Evolutionary conservation across 257 asterid genomes (phyloP).

Genomic region (Solanum lycopersicoides): DNA sequence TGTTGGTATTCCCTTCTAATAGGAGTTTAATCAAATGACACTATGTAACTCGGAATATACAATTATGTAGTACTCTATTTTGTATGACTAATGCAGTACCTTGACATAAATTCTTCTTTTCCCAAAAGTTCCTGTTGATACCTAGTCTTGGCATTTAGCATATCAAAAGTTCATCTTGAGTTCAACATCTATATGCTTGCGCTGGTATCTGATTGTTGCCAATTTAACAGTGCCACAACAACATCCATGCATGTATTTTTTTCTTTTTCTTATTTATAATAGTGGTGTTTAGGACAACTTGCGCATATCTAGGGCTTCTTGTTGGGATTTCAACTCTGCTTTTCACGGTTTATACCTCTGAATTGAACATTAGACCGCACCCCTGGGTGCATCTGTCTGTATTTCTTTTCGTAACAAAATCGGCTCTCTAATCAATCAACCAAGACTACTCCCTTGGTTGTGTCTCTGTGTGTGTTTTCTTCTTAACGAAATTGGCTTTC

Average conservation of each 20-base stretch:
- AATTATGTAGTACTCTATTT: not conserved
- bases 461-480: not conserved
- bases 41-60: not conserved
- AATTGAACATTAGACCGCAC: not conserved
- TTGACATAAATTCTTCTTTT: not conserved
- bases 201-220: not conserved
- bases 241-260: not conserved
- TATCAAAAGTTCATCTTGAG: not conserved
- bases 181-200: not conserved
- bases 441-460: not conserved
- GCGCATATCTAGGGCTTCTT: not conserved
- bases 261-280: not conserved
- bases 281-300: not conserved
- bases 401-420: not conserved
- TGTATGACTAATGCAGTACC: not conserved
- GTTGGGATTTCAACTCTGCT: not conserved
- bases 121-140: not conserved
- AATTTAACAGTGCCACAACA: not conserved
- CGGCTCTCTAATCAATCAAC: not conserved
- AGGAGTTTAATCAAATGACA: not conserved
- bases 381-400: not conserved
- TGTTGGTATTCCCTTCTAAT: not conserved
- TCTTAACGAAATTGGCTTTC: not conserved
- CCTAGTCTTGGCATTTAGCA: not conserved
- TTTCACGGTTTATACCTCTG: not conserved